Evolutionary conservation across 1,284 basidiomycete genomes (phyloP).

Genomic region (Rhodotorula sp.): DNA sequence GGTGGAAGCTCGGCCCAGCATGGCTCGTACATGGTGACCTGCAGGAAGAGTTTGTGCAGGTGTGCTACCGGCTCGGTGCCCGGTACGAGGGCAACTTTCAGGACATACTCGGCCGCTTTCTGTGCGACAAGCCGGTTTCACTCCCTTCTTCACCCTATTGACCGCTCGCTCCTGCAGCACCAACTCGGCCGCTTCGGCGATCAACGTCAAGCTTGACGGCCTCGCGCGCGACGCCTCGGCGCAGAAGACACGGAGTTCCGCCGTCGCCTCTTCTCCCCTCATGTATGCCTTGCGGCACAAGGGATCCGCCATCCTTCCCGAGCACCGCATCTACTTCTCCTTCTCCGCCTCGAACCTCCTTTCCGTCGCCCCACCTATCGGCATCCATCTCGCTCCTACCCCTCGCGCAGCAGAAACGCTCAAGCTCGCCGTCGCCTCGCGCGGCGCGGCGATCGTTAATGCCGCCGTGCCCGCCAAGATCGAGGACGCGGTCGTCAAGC

Average conservation of each 20-base stretch:
- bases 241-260: background rate
- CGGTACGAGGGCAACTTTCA: conserved; percentile 72
- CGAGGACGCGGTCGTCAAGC: conserved; percentile 15
- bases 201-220: conserved; percentile 19
- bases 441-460: conserved; percentile 36
- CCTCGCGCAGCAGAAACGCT: conserved; percentile 5
- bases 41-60: conserved; percentile 27
- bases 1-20: conserved; percentile 25
- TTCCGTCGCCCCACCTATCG: no score
- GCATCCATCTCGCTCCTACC: conserved; percentile 1
- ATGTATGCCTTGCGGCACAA: conserved; percentile 38
- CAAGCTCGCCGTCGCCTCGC: conserved; percentile 4
- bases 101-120: conserved; percentile 64
- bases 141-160: conserved; percentile 66
- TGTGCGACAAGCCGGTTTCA: conserved; percentile 66
- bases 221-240: background rate
- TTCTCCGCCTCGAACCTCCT: conserved; percentile 34
- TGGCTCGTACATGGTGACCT: conserved; percentile 30
- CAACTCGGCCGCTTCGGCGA: conserved; percentile 16
- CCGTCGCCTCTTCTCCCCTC: conserved; percentile 33
- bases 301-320: conserved; percentile 36
- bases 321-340: conserved; percentile 40
- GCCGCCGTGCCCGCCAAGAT: conserved; percentile 26
- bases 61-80: conserved; percentile 59
- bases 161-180: conserved; percentile 1